phyloP scores from a whole-genome alignment of 768 basidiomycete genomes.

The Nidula microcarpa region DNA sequence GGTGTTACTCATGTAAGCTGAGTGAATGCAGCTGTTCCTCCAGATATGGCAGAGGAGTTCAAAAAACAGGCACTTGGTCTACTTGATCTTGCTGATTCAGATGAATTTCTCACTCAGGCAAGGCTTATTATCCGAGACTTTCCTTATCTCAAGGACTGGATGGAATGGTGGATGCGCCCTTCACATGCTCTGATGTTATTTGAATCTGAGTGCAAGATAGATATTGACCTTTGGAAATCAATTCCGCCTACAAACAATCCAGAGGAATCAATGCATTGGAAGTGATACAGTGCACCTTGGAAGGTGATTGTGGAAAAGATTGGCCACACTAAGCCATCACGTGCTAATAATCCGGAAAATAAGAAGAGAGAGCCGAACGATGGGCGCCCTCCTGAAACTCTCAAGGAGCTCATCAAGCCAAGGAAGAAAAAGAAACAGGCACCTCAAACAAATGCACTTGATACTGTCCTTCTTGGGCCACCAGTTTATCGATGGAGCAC shows the following conservation, averaged over 20 bases:
- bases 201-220: constrained; percentile 9
- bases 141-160: constrained; percentile 17
- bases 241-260: constrained; percentile 5
- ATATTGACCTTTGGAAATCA: constrained; percentile 4
- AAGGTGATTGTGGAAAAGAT: constrained; percentile 11
- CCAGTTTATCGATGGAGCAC: background rate
- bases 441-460: too few species aligned
- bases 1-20: constrained; percentile 19
- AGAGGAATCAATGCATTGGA: constrained; percentile 7
- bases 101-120: constrained; percentile 5
- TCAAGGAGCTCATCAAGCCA: background rate
- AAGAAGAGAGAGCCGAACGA: constrained; percentile 10
- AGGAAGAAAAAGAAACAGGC: background rate
- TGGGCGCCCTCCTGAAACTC: constrained; percentile 9
- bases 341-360: constrained; percentile 3
- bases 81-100: too few species aligned
- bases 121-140: constrained; percentile 12
- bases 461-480: background rate
- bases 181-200: constrained; percentile 24
- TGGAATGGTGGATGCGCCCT: constrained; percentile 27
- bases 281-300: constrained; percentile 1
- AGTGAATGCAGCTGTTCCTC: constrained; percentile 16
- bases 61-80: constrained; percentile 8
- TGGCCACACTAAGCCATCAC: constrained; percentile 6
- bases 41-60: constrained; percentile 11